Percentiles rank a stretch among this genome's conserved stretches.
Conservation (phyloP, 2,329 filamentous ascomycete species). For the Gaeumannomyces tritici region DNA sequence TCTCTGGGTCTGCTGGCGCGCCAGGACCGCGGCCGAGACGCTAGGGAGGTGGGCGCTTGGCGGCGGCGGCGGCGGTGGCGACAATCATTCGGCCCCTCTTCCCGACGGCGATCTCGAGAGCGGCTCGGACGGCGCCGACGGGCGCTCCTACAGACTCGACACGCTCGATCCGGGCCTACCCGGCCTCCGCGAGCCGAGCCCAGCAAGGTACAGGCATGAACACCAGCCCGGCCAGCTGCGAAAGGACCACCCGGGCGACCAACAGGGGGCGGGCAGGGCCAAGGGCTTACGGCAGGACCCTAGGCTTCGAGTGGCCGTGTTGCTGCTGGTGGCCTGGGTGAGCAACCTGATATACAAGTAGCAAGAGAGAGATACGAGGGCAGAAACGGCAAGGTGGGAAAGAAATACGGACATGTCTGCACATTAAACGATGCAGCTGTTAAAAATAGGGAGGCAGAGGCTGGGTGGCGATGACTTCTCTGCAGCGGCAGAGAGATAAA, state of each 20-base stretch:
- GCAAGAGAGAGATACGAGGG: neutral
- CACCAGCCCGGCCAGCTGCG: neutral
- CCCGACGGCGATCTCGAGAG: conserved; percentile 1
- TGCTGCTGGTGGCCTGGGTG: neutral
- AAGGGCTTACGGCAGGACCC: neutral
- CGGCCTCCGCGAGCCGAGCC: neutral
- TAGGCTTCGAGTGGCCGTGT: neutral
- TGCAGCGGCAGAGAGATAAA: neutral
- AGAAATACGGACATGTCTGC: neutral
- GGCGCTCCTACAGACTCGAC: neutral
- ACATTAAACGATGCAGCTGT: no score
- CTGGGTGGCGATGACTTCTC: neutral
- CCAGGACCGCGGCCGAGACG: neutral
- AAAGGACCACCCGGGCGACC: neutral
- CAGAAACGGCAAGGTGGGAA: neutral
- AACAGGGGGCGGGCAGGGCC: no score
- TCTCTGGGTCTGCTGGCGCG: conserved; percentile 10
- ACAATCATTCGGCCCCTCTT: neutral
- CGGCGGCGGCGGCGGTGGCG: neutral
- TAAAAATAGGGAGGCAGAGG: neutral
- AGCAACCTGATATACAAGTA: neutral
- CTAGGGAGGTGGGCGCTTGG: neutral
- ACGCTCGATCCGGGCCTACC: neutral
- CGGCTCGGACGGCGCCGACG: neutral
- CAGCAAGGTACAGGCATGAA: neutral